Percentiles rank a stretch among this genome's conserved stretches.
Conservation (phyloP, 768 basidiomycete species). For the Nevesoporus exiguus region DNA sequence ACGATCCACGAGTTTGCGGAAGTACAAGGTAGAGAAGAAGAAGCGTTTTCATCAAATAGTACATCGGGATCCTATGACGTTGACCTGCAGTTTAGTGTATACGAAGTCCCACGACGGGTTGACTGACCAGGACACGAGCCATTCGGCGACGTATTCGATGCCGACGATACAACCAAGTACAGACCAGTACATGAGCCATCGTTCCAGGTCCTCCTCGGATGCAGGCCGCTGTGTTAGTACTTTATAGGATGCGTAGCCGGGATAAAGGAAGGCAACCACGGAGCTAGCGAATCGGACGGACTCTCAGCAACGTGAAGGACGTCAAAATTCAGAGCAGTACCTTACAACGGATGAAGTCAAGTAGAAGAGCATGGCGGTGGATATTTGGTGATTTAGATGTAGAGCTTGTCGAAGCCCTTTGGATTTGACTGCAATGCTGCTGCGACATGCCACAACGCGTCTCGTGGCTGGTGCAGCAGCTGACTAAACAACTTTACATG, state of each 20-base stretch:
- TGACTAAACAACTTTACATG: constrained; percentile 25
- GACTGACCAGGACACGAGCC: constrained; percentile 81
- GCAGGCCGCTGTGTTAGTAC: constrained; percentile 84
- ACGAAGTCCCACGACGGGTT: constrained; percentile 6
- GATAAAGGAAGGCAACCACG: constrained; percentile 81
- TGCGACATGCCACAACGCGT: no score
- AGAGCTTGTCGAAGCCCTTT: background rate
- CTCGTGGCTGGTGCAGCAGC: no score
- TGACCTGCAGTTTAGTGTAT: constrained; percentile 9
- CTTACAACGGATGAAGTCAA: constrained; percentile 40
- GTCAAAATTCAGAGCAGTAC: constrained; percentile 30
- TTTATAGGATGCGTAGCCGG: constrained; percentile 96
- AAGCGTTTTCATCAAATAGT: constrained; percentile 74
- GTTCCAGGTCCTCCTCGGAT: constrained; percentile 78
- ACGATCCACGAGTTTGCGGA: constrained; percentile 85
- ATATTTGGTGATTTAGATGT: background rate
- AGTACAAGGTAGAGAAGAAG: constrained; percentile 89
- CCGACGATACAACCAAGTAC: constrained; percentile 79
- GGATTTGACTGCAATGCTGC: background rate
- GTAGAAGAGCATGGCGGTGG: constrained; percentile 39
- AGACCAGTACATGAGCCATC: constrained; percentile 99
- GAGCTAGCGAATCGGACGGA: constrained; percentile 41
- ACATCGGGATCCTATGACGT: constrained; percentile 77
- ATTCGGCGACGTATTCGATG: constrained; percentile 81
- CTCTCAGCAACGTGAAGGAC: background rate